phyloP scores from a whole-genome alignment of 2,329 filamentous ascomycete genomes.

The Cercospora zeina region DNA sequence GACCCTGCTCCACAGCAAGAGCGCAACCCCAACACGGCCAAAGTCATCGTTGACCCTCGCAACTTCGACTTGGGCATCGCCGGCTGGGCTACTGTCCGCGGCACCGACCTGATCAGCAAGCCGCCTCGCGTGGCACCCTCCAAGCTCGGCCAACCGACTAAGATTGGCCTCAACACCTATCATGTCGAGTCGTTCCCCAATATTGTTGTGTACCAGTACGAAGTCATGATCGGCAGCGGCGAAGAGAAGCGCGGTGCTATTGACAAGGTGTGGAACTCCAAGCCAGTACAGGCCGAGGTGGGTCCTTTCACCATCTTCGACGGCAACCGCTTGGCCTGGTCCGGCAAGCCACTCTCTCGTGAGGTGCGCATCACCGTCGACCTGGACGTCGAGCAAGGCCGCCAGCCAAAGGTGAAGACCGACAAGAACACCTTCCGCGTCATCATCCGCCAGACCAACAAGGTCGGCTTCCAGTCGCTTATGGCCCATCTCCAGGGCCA shows the following conservation, averaged over 20 bases:
- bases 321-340: slow-evolving; percentile 85
- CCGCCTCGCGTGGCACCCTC: slow-evolving; percentile 42
- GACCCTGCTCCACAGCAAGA: slow-evolving; percentile 20
- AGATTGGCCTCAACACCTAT: slow-evolving; percentile 69
- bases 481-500: slow-evolving; percentile 64
- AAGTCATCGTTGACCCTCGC: slow-evolving; percentile 29
- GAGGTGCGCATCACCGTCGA: slow-evolving; percentile 60
- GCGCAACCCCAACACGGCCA: slow-evolving; percentile 22
- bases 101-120: slow-evolving; percentile 25
- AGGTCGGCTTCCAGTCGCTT: slow-evolving; percentile 67
- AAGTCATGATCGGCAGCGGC: slow-evolving; percentile 66
- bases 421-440: slow-evolving; percentile 59
- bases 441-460: slow-evolving; percentile 64
- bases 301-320: slow-evolving; percentile 71
- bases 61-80: slow-evolving; percentile 30
- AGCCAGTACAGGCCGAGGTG: slow-evolving; percentile 58
- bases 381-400: slow-evolving; percentile 65
- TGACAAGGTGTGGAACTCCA: slow-evolving; percentile 73
- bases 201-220: slow-evolving; percentile 75
- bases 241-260: slow-evolving; percentile 65
- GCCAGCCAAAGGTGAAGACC: slow-evolving; percentile 38
- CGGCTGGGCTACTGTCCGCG: slow-evolving; percentile 37
- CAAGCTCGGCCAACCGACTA: slow-evolving; percentile 43
- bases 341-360: slow-evolving; percentile 40
- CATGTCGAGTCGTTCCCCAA: slow-evolving; percentile 62